Percentiles rank a stretch among this genome's conserved stretches.
phyloP scores from a whole-genome alignment of 352 stramenopile genomes.

The Phytophthora constricta region DNA sequence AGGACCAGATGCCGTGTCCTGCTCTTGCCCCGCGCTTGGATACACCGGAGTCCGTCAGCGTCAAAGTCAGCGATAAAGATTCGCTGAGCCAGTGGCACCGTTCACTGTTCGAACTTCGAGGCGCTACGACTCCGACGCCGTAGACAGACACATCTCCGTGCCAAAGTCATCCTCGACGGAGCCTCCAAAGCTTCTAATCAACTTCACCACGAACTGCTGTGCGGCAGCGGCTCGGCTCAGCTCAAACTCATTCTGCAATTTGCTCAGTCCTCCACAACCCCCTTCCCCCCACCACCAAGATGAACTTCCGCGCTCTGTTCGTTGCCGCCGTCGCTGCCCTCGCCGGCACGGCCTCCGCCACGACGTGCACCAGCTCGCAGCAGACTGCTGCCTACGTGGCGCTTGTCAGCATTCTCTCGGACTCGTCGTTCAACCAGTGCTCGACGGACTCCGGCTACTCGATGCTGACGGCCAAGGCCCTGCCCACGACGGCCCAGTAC shows the following conservation, averaged over 20 bases:
- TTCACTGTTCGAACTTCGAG: conserved; percentile 26
- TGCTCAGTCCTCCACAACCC: conserved; percentile 7
- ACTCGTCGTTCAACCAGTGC: conserved; percentile 31
- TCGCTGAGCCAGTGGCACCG: background rate
- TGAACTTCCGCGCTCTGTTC: conserved; percentile 35
- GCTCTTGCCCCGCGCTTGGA: conserved; percentile 16
- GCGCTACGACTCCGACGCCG: no score
- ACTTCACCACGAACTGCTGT: background rate
- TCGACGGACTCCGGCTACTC: conserved; percentile 30
- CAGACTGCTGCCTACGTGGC: conserved; percentile 28
- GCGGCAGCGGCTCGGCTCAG: background rate
- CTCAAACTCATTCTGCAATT: conserved; percentile 21
- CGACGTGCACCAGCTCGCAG: conserved; percentile 26
- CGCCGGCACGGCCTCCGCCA: conserved; percentile 15
- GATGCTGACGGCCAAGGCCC: conserved; percentile 30
- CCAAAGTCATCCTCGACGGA: background rate
- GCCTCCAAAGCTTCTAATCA: no score
- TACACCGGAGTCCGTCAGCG: conserved; percentile 20
- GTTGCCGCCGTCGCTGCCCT: conserved; percentile 26
- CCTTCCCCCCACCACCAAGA: conserved; percentile 11
- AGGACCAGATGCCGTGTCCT: conserved; percentile 22
- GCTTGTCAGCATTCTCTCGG: conserved; percentile 27
- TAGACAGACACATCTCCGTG: background rate
- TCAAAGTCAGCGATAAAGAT: conserved; percentile 18
- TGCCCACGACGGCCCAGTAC: conserved; percentile 30